phyloP scores from a whole-genome alignment of 2,329 filamentous ascomycete genomes.

The Pseudocercospora vitis region DNA sequence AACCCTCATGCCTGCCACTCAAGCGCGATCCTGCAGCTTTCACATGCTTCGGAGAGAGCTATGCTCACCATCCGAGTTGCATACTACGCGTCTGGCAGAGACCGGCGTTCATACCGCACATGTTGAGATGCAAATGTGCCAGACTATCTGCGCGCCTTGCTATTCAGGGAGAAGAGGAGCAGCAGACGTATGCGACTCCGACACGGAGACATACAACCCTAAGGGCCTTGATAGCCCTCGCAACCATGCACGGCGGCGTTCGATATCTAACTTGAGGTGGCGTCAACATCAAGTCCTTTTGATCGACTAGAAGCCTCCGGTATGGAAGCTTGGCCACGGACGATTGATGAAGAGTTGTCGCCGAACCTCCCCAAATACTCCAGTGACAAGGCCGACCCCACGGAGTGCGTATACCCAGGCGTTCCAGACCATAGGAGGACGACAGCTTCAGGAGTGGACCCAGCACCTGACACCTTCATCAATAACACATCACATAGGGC shows the following conservation, averaged over 20 bases:
- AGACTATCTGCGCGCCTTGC: background rate
- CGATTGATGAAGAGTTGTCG: no score
- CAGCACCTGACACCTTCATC: slow-evolving; percentile 2
- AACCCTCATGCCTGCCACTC: background rate
- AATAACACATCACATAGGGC: background rate
- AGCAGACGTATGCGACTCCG: background rate
- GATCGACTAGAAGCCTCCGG: slow-evolving; percentile 3
- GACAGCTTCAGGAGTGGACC: slow-evolving; percentile 3
- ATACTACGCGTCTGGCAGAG: background rate
- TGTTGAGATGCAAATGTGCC: background rate
- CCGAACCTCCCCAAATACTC: background rate
- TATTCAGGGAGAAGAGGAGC: background rate
- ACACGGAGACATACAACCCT: no score
- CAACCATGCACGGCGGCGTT: no score
- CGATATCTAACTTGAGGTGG: no score
- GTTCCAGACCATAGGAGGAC: slow-evolving; percentile 8
- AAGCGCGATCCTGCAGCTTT: slow-evolving; percentile 1
- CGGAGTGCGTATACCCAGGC: slow-evolving; percentile 13
- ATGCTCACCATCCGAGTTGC: background rate
- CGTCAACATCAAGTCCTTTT: background rate
- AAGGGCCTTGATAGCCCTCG: no score
- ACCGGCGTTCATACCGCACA: no score
- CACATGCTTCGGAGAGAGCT: slow-evolving; percentile 4
- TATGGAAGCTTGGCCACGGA: background rate
- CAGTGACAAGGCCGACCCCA: slow-evolving; percentile 17